Evolutionary conservation across 495 filamentous ascomycete species (phyloP), one percentile per base, ranked within the genome.

Genomic region (Xylaria venustula): DNA sequence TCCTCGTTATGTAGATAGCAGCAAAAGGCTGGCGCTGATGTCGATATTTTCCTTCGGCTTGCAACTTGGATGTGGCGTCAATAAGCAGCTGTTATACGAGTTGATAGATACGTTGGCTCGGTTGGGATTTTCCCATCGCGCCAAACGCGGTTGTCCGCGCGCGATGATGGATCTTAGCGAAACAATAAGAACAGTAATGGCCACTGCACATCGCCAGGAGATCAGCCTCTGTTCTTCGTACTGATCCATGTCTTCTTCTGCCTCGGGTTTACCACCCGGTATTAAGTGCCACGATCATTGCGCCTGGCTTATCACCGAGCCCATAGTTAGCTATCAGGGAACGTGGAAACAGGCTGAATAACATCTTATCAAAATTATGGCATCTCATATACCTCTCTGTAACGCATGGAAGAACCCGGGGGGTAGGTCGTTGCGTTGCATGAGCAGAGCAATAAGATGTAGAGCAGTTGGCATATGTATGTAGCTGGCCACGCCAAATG

Each of bases 141-240:
- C 53, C 17, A 55, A 55, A 20, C 25, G 26, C 53, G 40, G 53
- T 34, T 26, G 26, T 3, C 53, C 25, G 25, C 40, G 12, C 17
- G 41, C 45, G 32, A 45, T 44, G 34, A 34, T 34, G 40, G 22
- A 55, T 23, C 53, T 55, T 55, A 34, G 53, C 40, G 12, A n/a
- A n/a, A 22, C 12, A 23, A 44, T 34, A 55, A 45, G 17, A 55
- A 45, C 17, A 55, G 53, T 3, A 45, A 32, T 32, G 17, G 37
- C 5, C 53, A 23, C 26, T 34, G 53, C 26, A 55, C 23, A 55
- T 55, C 53, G 25, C 53, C n/a, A 22, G 53, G 23, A 45, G 37
- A 55, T 45, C 40, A 44, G 14, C 53, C 25, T 45, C 37, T 14
- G 15, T 26, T 15, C 11, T 11, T 34, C 5, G 5, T 34, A 34